Evolutionary conservation across 1,284 basidiomycete genomes (phyloP).

Genomic region (Trichosporon coremiiforme): DNA sequence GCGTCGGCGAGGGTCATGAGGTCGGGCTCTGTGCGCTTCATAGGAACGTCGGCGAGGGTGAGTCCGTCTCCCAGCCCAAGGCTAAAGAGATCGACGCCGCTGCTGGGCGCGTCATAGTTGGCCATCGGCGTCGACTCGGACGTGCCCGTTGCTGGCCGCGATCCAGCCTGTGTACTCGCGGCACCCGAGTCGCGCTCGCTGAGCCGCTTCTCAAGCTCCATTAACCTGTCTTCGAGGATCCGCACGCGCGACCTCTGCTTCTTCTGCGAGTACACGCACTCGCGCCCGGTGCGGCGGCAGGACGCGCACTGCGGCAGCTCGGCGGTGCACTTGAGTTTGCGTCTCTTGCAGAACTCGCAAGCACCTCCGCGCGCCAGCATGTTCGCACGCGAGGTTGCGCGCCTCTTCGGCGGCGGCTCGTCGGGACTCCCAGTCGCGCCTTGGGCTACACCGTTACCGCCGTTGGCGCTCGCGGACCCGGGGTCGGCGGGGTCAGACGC

Average conservation of each 20-base stretch:
- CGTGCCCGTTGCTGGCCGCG: background rate
- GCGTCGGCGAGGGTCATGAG: conserved; percentile 56
- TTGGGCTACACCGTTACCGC: no score
- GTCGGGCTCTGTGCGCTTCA: conserved; percentile 38
- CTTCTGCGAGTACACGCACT: conserved; percentile 55
- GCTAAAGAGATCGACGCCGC: conserved; percentile 22
- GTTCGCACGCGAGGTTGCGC: conserved; percentile 47
- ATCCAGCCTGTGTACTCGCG: background rate
- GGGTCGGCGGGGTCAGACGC: background rate
- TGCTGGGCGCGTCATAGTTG: conserved; percentile 16
- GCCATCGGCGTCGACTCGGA: background rate
- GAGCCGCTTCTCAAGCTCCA: conserved; percentile 46
- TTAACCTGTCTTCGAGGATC: conserved; percentile 50
- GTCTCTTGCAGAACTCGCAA: conserved; percentile 56
- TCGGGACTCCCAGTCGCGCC: background rate
- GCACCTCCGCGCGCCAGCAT: conserved; percentile 54
- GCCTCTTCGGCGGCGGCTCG: conserved; percentile 36
- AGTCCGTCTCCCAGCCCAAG: conserved; percentile 20
- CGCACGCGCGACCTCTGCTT: conserved; percentile 51
- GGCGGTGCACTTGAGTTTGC: conserved; percentile 55
- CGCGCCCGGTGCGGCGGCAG: conserved; percentile 44
- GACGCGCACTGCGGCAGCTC: conserved; percentile 49
- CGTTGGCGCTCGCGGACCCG: background rate
- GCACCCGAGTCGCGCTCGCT: background rate
- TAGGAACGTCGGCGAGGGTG: conserved; percentile 23